phyloP scores from a whole-genome alignment of 2,329 filamentous ascomycete species.

The Orbilia brochopaga region DNA sequence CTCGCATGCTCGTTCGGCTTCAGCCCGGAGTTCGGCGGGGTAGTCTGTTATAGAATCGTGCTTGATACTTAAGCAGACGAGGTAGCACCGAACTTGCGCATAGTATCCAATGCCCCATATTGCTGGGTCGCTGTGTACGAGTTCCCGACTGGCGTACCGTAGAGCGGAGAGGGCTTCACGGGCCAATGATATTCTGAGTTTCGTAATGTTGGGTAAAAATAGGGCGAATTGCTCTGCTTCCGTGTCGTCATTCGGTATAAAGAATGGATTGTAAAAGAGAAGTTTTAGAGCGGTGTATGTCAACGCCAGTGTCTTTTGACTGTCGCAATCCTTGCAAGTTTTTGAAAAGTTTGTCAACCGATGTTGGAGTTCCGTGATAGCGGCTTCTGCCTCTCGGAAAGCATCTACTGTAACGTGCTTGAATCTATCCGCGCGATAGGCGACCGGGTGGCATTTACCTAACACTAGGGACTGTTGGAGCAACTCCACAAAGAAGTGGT shows the following conservation, averaged over 20 bases:
- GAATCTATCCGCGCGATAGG: slow-evolving; percentile 52
- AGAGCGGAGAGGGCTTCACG: slow-evolving; percentile 50
- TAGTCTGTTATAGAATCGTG: slow-evolving; percentile 52
- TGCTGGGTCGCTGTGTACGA: slow-evolving; percentile 52
- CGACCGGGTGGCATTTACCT: slow-evolving; percentile 51
- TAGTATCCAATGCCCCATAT: slow-evolving; percentile 54
- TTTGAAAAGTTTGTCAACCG: slow-evolving; percentile 34
- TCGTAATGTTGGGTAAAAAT: slow-evolving; percentile 48
- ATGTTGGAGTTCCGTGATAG: slow-evolving; percentile 40
- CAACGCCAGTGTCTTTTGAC: slow-evolving; percentile 50
- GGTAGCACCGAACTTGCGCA: slow-evolving; percentile 52
- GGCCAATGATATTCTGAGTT: slow-evolving; percentile 43
- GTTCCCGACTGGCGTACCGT: slow-evolving; percentile 51
- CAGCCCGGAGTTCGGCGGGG: slow-evolving; percentile 40
- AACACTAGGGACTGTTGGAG: slow-evolving; percentile 51
- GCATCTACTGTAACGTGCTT: slow-evolving; percentile 41
- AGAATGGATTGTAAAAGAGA: slow-evolving; percentile 53
- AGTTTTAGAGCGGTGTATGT: slow-evolving; percentile 51
- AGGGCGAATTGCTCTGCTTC: slow-evolving; percentile 46
- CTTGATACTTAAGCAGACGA: slow-evolving; percentile 52
- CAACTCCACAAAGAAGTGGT: slow-evolving; percentile 52
- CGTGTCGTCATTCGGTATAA: slow-evolving; percentile 41
- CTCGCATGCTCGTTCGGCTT: slow-evolving; percentile 46
- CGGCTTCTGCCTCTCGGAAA: slow-evolving; percentile 50
- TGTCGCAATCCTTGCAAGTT: slow-evolving; percentile 36